phyloP scores from a whole-genome alignment of 768 basidiomycete genomes.

The Suillus bovinus region DNA sequence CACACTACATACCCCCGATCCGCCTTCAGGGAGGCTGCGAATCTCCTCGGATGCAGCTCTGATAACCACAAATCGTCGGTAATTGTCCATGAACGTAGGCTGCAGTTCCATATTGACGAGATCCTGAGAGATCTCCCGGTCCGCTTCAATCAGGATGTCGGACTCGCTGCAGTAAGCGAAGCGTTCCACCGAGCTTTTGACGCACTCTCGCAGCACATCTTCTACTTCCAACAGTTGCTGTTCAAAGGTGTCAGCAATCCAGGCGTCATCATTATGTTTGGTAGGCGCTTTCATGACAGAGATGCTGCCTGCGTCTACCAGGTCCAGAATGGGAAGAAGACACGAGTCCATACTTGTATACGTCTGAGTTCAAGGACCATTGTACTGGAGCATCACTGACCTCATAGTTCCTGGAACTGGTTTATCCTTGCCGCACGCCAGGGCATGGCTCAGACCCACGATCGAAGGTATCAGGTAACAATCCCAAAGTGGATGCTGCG shows the following conservation, averaged over 20 bases:
- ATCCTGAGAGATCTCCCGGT: constrained; percentile 49
- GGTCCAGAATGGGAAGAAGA: constrained; percentile 25
- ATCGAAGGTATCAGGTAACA: constrained; percentile 67
- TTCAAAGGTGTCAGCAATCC: constrained; percentile 10
- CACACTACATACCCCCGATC: constrained; percentile 45
- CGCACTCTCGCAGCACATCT: constrained; percentile 42
- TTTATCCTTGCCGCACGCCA: constrained; percentile 11
- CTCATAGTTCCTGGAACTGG: constrained; percentile 15
- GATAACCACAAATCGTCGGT: constrained; percentile 68
- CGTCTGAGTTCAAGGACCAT: constrained; percentile 5
- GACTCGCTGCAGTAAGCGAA: constrained; percentile 32
- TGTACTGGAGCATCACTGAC: not conserved
- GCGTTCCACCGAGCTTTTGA: constrained; percentile 25
- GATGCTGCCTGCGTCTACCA: constrained; percentile 54
- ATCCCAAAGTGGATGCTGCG: constrained; percentile 65
- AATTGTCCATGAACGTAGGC: constrained; percentile 57
- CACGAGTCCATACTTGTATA: constrained; percentile 8
- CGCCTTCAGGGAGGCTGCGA: not conserved
- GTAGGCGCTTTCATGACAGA: constrained; percentile 55
- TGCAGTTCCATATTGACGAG: constrained; percentile 58
- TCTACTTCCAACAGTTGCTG: constrained; percentile 23
- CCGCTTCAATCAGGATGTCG: constrained; percentile 37
- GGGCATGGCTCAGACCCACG: constrained; percentile 44
- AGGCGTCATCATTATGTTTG: constrained; percentile 24
- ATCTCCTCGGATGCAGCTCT: constrained; percentile 36